Percentiles rank a stretch among this genome's conserved stretches.
Evolutionary conservation across 1,284 basidiomycete genomes (phyloP).

Genomic region (Clitocybe nebularis): DNA sequence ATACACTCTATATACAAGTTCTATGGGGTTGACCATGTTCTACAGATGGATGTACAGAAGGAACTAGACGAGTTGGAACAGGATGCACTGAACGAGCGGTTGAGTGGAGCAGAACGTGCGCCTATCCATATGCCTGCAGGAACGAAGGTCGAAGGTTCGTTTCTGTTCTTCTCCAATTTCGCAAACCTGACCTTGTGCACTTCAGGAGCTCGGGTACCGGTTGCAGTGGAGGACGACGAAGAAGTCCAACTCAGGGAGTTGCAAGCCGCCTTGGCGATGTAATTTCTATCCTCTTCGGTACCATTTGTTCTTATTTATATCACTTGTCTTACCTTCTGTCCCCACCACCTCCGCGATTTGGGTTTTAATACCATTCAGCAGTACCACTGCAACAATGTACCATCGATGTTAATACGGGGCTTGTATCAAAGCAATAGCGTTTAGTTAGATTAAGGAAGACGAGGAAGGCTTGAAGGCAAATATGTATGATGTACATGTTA

Average conservation of each 20-base stretch:
- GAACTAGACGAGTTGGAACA: constrained; percentile 92
- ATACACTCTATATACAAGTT: constrained; percentile 7
- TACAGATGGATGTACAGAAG: constrained; percentile 76
- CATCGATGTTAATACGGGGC: constrained; percentile 4
- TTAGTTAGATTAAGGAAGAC: neutral
- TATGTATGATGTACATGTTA: constrained; percentile 26
- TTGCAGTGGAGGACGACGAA: constrained; percentile 85
- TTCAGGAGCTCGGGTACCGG: constrained; percentile 18
- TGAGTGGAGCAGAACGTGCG: constrained; percentile 87
- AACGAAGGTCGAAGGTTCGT: constrained; percentile 53
- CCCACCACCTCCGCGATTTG: constrained; percentile 16
- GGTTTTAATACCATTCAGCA: constrained; percentile 5
- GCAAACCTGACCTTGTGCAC: neutral
- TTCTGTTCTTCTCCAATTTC: too few relatives aligned
- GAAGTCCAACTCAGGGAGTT: constrained; percentile 89
- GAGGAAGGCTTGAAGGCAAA: constrained; percentile 12
- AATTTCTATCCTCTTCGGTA: constrained; percentile 18
- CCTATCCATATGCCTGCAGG: constrained; percentile 83
- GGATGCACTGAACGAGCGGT: constrained; percentile 83
- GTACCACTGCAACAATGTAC: constrained; percentile 1
- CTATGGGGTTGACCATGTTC: constrained; percentile 10
- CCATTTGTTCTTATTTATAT: constrained; percentile 19
- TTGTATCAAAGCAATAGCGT: neutral
- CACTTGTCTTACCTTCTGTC: constrained; percentile 13
- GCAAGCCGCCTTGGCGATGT: constrained; percentile 92